Base-by-base conservation (phyloP, 1,284 basidiomycete genomes). In the Malassezia yamatoensis region DNA sequence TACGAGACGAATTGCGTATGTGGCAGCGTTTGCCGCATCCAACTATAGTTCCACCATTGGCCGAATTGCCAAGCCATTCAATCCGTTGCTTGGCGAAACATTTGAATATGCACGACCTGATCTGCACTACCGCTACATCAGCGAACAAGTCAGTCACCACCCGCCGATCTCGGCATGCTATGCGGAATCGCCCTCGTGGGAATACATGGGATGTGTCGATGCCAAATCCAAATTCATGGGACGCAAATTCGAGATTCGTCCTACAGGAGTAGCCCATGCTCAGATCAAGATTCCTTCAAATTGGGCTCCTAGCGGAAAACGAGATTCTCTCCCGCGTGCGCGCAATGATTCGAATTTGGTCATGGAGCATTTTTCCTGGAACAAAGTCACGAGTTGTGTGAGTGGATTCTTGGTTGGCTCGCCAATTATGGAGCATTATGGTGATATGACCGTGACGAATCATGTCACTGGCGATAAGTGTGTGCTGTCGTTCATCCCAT, bases 11-110 rank as follows among this genome's bases (percentile, higher is more conserved):
- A 83, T 96, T 55, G 90, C 90, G 0, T 98, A 85, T 69, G 90
- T 98, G 3, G 90, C 87, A 11, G 93, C 90, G 0, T 98, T 96
- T 76, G 93, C 90, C 2, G 94, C 94, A 88, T 89, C 87, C 39
- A 96, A 96, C 78, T 96, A 98, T 77, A 90, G 88, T 11, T 90
- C 88, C 29, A 96, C 93, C 0, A 89, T 94, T 63, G 76, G 74
- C 3, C 64, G 73, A 33, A 62, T 75, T 43, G 72, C 73, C 41
- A 74, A 74, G 59, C 69, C 68, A 3, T 70, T 76, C 63, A 74
- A 72, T 63, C 77, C 76, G 7, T 63, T 77, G 49, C 72, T 84
- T 71, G 80, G 82, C 56, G 91, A 98, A 78, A 93, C 90, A 1
- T 98, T 93, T 68, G 93, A 98, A 77, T 94, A 96, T 71, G 87